Conservation (phyloP, 352 stramenopile genomes). For the Phytophthora sp. region DNA sequence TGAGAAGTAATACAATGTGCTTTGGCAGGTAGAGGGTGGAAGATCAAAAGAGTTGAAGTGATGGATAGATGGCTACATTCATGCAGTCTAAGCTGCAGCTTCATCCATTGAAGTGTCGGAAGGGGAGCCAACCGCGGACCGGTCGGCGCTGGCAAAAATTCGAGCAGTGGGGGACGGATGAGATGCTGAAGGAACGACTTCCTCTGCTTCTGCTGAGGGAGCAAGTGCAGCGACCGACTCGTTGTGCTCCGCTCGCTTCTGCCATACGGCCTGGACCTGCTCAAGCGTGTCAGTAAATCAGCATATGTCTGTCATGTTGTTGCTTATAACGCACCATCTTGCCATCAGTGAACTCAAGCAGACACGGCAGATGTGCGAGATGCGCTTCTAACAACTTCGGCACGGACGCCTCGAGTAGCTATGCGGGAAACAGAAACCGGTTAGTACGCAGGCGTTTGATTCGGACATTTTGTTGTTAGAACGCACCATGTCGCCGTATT, state of each 20-base stretch:
- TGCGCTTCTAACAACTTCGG: conserved; percentile 71
- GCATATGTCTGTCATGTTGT: too few relatives aligned
- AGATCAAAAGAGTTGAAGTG: conserved; percentile 24
- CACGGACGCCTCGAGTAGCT: conserved; percentile 67
- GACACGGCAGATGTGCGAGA: conserved; percentile 65
- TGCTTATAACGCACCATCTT: conserved; percentile 40
- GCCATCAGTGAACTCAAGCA: conserved; percentile 69
- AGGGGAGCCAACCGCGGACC: background rate
- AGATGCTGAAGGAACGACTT: conserved; percentile 10
- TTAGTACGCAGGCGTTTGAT: too few relatives aligned
- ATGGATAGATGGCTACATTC: conserved; percentile 19
- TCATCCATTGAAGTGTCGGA: conserved; percentile 6
- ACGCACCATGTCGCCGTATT: conserved; percentile 77
- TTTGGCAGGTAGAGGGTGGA: conserved; percentile 7
- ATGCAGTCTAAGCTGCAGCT: conserved; percentile 16
- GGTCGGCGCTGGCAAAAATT: conserved; percentile 10
- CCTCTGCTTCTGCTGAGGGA: background rate
- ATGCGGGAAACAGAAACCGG: background rate
- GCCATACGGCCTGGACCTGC: conserved; percentile 72
- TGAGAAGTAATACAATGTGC: background rate
- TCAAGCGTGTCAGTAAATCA: background rate
- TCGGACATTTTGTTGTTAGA: too few relatives aligned
- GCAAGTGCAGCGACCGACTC: conserved; percentile 18
- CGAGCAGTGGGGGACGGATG: conserved; percentile 28
- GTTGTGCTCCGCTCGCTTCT: conserved; percentile 56